These are phyloP conservation scores for Poa annua DNA, from an alignment of 176 grass and related monocot genomes.

Conservation along the genomic window DNA sequence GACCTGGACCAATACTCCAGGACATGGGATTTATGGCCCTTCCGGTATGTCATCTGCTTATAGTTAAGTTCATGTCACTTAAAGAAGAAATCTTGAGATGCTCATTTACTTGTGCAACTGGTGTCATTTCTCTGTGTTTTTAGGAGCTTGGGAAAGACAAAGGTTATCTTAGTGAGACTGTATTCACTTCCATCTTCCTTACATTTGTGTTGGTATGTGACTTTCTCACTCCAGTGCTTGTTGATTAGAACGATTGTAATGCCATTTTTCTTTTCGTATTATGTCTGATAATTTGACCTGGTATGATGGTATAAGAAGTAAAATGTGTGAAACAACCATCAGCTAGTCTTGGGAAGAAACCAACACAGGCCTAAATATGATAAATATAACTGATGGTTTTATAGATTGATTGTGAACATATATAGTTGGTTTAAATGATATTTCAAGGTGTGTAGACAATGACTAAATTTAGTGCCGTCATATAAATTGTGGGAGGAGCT, in stretches of 20 bases:
- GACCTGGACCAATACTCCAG: conserved; percentile 81
- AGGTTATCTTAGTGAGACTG: conserved; percentile 87
- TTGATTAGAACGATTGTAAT: conserved; percentile 23
- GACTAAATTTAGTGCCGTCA: neutral
- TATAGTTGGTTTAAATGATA: conserved; percentile 7
- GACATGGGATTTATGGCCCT: conserved; percentile 96
- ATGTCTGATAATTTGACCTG: conserved; percentile 31
- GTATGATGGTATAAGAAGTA: conserved; percentile 11
- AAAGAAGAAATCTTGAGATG: conserved; percentile 36
- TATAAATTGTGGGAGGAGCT: conserved; percentile 14
- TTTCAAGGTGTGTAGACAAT: neutral
- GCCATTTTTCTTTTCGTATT: neutral
- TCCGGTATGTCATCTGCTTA: conserved; percentile 60
- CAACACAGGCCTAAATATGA: neutral
- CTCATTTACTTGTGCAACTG: conserved; percentile 34
- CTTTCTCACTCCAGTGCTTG: conserved; percentile 16
- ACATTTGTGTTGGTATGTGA: conserved; percentile 81
- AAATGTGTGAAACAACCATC: conserved; percentile 5
- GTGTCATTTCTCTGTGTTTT: conserved; percentile 25
- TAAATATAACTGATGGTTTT: conserved; percentile 18
- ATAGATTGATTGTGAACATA: conserved; percentile 21
- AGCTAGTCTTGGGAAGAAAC: neutral
- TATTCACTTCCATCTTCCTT: conserved; percentile 90
- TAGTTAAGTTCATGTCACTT: neutral
- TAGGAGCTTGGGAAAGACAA: conserved; percentile 88